These are phyloP conservation scores for Vitis rupestris DNA, from an alignment of 164 flowering plant genomes.

Conservation along the genomic window DNA sequence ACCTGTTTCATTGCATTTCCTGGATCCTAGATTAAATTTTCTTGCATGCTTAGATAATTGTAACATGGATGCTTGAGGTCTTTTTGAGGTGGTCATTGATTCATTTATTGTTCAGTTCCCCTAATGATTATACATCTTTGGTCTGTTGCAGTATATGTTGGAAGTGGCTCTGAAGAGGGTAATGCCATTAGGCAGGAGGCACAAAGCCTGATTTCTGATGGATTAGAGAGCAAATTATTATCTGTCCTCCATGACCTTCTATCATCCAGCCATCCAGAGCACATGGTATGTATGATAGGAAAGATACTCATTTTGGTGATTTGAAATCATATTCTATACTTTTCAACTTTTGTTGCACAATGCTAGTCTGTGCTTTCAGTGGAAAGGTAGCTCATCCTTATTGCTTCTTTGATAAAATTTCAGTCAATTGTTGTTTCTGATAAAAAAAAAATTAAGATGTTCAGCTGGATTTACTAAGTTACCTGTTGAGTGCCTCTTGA, in stretches of 20 bases:
- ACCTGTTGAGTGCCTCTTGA: no score
- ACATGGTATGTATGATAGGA: slow-evolving; percentile 56
- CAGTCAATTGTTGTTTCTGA: no score
- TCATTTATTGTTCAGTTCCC: background rate
- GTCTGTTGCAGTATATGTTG: slow-evolving; percentile 55
- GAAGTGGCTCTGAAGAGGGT: slow-evolving; percentile 36
- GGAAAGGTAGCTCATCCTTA: no score
- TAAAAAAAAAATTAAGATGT: no score
- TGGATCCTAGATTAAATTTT: background rate
- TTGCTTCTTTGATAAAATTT: no score
- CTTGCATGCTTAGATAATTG: background rate
- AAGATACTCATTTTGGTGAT: background rate
- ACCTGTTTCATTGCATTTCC: background rate
- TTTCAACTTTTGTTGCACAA: background rate
- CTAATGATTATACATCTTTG: no score
- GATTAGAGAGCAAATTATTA: slow-evolving; percentile 59
- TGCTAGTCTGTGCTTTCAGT: no score
- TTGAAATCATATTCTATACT: background rate
- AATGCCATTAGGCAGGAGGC: slow-evolving; percentile 44
- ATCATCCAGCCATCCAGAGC: slow-evolving; percentile 57
- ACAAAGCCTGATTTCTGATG: slow-evolving; percentile 60
- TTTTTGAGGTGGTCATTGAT: background rate
- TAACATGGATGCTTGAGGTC: background rate
- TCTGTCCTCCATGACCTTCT: slow-evolving; percentile 51
- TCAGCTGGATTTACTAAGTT: no score